Evolutionary conservation across 495 filamentous ascomycete genomes (phyloP).

Genomic region (Diplogelasinospora grovesii): DNA sequence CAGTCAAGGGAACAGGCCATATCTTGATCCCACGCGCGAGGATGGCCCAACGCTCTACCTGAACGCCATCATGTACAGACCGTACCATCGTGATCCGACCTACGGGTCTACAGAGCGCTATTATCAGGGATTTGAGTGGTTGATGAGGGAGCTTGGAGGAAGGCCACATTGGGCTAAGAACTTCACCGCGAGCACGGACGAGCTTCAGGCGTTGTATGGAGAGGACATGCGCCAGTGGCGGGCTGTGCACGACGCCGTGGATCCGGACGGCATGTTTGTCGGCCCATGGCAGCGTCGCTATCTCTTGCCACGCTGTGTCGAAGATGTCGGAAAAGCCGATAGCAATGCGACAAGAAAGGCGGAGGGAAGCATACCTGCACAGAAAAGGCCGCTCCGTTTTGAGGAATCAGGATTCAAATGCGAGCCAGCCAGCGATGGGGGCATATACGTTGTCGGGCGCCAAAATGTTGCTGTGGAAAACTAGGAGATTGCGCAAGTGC

Average conservation of each 20-base stretch:
- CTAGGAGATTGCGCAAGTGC: no score
- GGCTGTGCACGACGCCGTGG: slow-evolving; percentile 61
- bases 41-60: slow-evolving; percentile 82
- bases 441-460: no score
- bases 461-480: no score
- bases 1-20: slow-evolving; percentile 51
- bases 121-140: slow-evolving; percentile 90
- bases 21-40: slow-evolving; percentile 60
- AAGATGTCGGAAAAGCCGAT: no score
- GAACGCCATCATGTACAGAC: slow-evolving; percentile 92
- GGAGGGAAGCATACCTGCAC: no score
- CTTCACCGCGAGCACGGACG: slow-evolving; percentile 55
- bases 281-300: slow-evolving; percentile 80
- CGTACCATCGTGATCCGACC: slow-evolving; percentile 76
- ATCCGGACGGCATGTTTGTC: slow-evolving; percentile 86
- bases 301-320: no score
- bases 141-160: slow-evolving; percentile 90
- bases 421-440: no score
- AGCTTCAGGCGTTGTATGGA: slow-evolving; percentile 51
- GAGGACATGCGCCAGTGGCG: slow-evolving; percentile 55
- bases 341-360: no score
- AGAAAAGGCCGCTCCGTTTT: no score
- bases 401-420: no score
- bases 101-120: slow-evolving; percentile 59
- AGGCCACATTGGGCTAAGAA: slow-evolving; percentile 97